A percentile compares a stretch with the other conserved stretches of the same genome.
These are phyloP conservation scores for Solanum dulcamara DNA, from an alignment of 257 asterid species.

Conservation along the genomic window DNA sequence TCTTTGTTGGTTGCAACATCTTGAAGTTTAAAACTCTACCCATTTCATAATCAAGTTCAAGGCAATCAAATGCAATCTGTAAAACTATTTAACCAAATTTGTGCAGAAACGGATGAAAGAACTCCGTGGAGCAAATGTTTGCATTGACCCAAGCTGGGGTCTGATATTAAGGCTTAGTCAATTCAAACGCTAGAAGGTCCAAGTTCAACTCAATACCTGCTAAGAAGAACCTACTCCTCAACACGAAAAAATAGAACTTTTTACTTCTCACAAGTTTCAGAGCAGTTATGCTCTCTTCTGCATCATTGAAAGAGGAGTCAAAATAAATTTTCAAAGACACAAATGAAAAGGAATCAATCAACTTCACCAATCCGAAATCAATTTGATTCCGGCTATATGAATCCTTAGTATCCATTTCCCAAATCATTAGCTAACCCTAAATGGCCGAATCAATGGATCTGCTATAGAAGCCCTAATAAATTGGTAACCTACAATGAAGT, in stretches of 20 bases:
- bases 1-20: not conserved
- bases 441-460: not conserved
- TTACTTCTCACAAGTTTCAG: not conserved
- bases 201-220: not conserved
- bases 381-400: not conserved
- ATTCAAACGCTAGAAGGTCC: not conserved
- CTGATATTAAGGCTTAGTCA: not conserved
- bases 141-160: not conserved
- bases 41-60: not conserved
- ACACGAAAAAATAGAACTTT: not conserved
- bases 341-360: not conserved
- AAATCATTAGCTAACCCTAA: not conserved
- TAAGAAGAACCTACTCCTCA: not conserved
- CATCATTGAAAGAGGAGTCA: not conserved
- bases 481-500: not conserved
- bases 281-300: not conserved
- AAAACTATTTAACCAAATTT: not conserved
- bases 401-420: not conserved
- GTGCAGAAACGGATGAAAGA: not conserved
- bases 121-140: not conserved
- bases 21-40: not conserved
- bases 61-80: not conserved
- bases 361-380: not conserved
- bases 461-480: not conserved
- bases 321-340: not conserved